Conservation (phyloP, 169 alveolate genomes). For the Plasmodium ovale region DNA sequence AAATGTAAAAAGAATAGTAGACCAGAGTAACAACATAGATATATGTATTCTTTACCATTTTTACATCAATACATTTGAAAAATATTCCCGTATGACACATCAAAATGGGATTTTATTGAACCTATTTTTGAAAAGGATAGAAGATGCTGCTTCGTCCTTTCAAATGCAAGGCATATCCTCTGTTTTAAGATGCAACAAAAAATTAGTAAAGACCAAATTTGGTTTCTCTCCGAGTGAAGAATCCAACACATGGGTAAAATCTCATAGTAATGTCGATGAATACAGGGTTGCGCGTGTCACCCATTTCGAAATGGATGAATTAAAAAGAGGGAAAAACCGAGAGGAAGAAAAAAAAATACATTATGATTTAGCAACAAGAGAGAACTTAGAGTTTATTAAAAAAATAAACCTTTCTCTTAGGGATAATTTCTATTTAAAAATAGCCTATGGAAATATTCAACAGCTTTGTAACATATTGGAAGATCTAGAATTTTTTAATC, state of each 20-base stretch:
- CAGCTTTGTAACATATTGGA: conserved; percentile 63
- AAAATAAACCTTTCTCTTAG: conserved; percentile 11
- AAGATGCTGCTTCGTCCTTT: neutral
- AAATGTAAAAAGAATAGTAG: conserved; percentile 30
- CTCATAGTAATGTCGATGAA: neutral
- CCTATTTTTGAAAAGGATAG: conserved; percentile 22
- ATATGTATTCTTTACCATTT: conserved; percentile 51
- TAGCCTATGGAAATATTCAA: conserved; percentile 35
- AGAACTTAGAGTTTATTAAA: neutral
- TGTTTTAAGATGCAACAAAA: conserved; percentile 57
- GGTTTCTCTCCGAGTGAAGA: neutral
- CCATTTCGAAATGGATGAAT: neutral
- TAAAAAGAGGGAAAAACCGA: neutral
- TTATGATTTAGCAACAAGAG: neutral
- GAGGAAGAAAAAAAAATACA: neutral
- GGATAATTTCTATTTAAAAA: conserved; percentile 36
- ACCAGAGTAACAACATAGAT: conserved; percentile 43
- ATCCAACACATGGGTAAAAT: neutral
- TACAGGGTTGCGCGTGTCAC: neutral
- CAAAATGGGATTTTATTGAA: conserved; percentile 7
- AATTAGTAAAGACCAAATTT: conserved; percentile 17
- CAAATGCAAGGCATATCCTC: conserved; percentile 66
- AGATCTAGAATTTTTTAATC: conserved; percentile 51
- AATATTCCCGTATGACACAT: neutral
- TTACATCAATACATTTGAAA: conserved; percentile 26